These are phyloP conservation scores for Candida schatavii DNA, from an alignment of 805 yeast species.

Conservation along the genomic window DNA sequence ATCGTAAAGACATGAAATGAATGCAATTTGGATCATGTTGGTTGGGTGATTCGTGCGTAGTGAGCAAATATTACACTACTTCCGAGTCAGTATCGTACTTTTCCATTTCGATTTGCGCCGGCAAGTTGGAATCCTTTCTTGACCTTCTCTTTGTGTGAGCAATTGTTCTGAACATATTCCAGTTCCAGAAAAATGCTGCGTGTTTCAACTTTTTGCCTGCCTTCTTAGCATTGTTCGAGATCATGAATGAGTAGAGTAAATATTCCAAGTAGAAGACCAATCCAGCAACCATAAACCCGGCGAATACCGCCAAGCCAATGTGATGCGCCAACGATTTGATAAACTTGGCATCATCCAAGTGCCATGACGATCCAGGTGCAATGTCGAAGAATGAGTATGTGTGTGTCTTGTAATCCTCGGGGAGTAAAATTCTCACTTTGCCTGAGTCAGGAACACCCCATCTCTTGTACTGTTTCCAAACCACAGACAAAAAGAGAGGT, in stretches of 20 bases:
- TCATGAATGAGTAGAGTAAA: constrained; percentile 36
- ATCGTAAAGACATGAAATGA: too few species aligned
- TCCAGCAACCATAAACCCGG: constrained; percentile 62
- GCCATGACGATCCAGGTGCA: constrained; percentile 90
- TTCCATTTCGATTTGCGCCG: constrained; percentile 31
- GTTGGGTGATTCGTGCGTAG: too few species aligned
- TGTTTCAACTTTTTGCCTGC: constrained; percentile 3
- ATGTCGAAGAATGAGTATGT: constrained; percentile 67
- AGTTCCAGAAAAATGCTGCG: constrained; percentile 5
- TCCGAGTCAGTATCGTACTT: constrained; percentile 8
- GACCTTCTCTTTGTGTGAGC: constrained; percentile 31
- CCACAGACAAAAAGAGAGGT: constrained; percentile 78
- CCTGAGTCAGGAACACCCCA: constrained; percentile 70
- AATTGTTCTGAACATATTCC: constrained; percentile 8
- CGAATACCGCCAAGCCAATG: constrained; percentile 64
- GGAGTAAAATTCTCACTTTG: constrained; percentile 66
- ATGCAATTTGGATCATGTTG: too few species aligned
- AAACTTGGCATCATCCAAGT: constrained; percentile 78
- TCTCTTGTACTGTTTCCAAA: constrained; percentile 85
- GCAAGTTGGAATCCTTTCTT: constrained; percentile 57
- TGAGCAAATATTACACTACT: too few species aligned
- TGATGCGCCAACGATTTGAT: constrained; percentile 74
- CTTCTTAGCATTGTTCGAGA: constrained; percentile 27
- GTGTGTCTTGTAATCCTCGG: constrained; percentile 65
- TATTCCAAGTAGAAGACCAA: constrained; percentile 36